These are phyloP conservation scores for Annulohypoxylon maeteangense DNA, from an alignment of 495 filamentous ascomycete genomes.

Conservation along the genomic window DNA sequence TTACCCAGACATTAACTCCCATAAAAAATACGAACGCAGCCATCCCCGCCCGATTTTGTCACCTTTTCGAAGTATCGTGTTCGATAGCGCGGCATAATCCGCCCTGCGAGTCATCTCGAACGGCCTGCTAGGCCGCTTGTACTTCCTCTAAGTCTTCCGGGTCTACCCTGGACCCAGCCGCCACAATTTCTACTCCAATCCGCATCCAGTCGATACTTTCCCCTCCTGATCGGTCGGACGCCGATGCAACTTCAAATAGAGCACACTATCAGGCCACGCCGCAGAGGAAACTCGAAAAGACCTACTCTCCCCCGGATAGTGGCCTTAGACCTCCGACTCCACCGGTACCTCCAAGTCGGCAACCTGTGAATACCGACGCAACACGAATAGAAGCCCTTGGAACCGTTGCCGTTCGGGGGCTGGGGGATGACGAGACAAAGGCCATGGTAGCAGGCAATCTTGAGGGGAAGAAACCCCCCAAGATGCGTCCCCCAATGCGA, in stretches of 20 bases:
- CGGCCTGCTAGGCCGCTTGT: constrained; percentile 28
- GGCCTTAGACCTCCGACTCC: constrained; percentile 28
- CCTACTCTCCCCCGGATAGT: constrained; percentile 46
- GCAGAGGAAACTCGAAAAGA: constrained; percentile 53
- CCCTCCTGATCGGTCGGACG: constrained; percentile 55
- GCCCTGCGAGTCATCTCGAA: constrained; percentile 29
- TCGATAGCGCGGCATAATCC: constrained; percentile 30
- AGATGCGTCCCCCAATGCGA: constrained; percentile 69
- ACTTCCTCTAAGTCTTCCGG: constrained; percentile 22
- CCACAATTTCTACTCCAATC: constrained; percentile 61
- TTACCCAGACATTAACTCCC: constrained; percentile 34
- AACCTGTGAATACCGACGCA: constrained; percentile 29
- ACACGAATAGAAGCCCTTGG: constrained; percentile 28
- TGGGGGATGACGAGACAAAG: constrained; percentile 40
- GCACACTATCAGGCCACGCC: constrained; percentile 44
- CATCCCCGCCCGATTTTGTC: constrained; percentile 2
- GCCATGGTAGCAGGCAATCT: constrained; percentile 42
- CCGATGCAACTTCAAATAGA: constrained; percentile 50
- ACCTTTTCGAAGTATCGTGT: constrained; percentile 22
- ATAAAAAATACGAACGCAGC: constrained; percentile 24
- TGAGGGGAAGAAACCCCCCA: constrained; percentile 60
- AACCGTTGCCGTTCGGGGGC: constrained; percentile 31
- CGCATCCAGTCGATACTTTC: constrained; percentile 63
- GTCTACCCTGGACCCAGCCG: constrained; percentile 53
- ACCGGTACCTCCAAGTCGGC: constrained; percentile 25